These are phyloP conservation scores for Phialemonium atrogriseum DNA, from an alignment of 2,329 filamentous ascomycete genomes.

Conservation along the genomic window DNA sequence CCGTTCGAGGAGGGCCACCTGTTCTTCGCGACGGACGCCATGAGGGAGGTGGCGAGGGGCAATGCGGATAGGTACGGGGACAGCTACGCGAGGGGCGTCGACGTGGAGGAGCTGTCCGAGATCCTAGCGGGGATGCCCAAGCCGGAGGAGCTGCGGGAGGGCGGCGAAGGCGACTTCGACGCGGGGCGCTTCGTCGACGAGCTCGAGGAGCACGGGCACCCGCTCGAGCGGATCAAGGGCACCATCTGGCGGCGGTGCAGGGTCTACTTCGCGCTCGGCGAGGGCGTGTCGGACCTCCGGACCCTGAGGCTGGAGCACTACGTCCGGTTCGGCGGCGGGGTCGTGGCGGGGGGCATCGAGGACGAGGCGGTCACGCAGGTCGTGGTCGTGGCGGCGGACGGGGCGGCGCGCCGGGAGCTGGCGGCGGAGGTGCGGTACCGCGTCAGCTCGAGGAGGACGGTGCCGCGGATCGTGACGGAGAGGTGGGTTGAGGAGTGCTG, in stretches of 20 bases:
- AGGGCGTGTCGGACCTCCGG: slow-evolving; percentile 21
- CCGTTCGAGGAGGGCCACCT: slow-evolving; percentile 57
- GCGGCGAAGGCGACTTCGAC: slow-evolving; percentile 27
- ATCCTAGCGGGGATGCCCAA: slow-evolving; percentile 27
- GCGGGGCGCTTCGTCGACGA: slow-evolving; percentile 40
- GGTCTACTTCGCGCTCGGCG: slow-evolving; percentile 29
- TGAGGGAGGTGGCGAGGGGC: slow-evolving; percentile 42
- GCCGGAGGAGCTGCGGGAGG: slow-evolving; percentile 12
- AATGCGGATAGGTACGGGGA: slow-evolving; percentile 75
- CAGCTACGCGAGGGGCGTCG: slow-evolving; percentile 64
- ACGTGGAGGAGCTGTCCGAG: slow-evolving; percentile 23
- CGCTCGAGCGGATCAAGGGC: slow-evolving; percentile 39
- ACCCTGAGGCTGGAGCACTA: slow-evolving; percentile 44
- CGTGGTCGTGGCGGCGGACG: slow-evolving; percentile 43
- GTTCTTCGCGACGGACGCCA: slow-evolving; percentile 55
- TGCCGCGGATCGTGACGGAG: slow-evolving; percentile 62
- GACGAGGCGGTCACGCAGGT: slow-evolving; percentile 62
- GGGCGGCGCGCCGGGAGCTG: slow-evolving; percentile 28
- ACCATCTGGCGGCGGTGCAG: slow-evolving; percentile 43
- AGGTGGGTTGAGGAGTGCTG: slow-evolving; percentile 77
- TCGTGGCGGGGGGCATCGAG: slow-evolving; percentile 39
- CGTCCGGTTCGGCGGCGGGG: slow-evolving; percentile 62
- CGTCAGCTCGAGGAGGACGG: slow-evolving; percentile 33
- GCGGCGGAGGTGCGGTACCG: slow-evolving; percentile 35
- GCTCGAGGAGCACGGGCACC: slow-evolving; percentile 47